phyloP scores from a whole-genome alignment of 805 yeast genomes.

The Starmerella gropengiesseri region DNA sequence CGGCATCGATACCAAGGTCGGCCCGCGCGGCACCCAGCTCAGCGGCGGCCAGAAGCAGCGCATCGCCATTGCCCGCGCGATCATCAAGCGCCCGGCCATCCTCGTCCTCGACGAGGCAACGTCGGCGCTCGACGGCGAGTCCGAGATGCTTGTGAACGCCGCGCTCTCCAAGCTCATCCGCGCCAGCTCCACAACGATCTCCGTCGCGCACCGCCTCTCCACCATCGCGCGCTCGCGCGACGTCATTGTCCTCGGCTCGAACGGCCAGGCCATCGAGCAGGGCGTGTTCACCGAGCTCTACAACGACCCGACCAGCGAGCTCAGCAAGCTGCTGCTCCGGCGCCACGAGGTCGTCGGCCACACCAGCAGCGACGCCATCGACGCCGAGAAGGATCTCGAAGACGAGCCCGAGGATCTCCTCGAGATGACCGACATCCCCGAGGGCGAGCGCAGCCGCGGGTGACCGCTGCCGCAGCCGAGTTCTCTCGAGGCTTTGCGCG shows the following conservation, averaged over 20 bases:
- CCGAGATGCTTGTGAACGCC: slow-evolving; percentile 73
- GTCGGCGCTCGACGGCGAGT: slow-evolving; percentile 79
- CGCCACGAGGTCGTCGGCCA: slow-evolving; percentile 19
- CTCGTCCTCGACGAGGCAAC: slow-evolving; percentile 89
- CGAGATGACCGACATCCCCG: slow-evolving; percentile 11
- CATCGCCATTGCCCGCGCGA: slow-evolving; percentile 80
- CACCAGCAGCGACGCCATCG: not conserved
- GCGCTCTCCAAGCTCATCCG: slow-evolving; percentile 49
- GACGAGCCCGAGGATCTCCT: slow-evolving; percentile 11
- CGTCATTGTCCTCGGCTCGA: slow-evolving; percentile 63
- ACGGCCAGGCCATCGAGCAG: slow-evolving; percentile 65
- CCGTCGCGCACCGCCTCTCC: slow-evolving; percentile 83
- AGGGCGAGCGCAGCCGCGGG: slow-evolving; percentile 10
- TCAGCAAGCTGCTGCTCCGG: slow-evolving; percentile 34
- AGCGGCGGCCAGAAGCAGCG: slow-evolving; percentile 95
- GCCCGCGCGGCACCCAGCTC: slow-evolving; percentile 76
- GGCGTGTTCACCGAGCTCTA: slow-evolving; percentile 49
- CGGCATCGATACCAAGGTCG: slow-evolving; percentile 70
- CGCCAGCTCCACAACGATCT: slow-evolving; percentile 55
- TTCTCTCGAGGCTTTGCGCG: too few relatives aligned
- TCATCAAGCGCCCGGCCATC: slow-evolving; percentile 67
- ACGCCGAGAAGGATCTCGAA: slow-evolving; percentile 12
- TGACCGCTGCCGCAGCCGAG: too few relatives aligned
- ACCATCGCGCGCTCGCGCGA: slow-evolving; percentile 77
- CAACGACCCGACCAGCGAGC: slow-evolving; percentile 36